phyloP scores from a whole-genome alignment of 2,329 filamentous ascomycete genomes.

The Ilyonectria sp. region DNA sequence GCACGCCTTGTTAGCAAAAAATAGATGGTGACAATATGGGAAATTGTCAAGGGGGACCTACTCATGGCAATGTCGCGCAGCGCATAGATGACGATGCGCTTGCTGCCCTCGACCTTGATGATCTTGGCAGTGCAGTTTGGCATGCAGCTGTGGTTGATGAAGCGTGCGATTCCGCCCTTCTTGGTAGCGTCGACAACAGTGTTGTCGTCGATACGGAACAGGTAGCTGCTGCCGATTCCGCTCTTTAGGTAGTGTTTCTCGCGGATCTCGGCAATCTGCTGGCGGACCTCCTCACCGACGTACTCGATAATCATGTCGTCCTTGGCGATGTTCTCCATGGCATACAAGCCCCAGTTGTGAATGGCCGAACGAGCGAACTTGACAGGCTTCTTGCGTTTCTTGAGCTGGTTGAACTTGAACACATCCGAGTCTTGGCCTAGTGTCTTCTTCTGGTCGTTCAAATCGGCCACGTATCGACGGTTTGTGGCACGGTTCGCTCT shows the following conservation, averaged over 20 bases:
- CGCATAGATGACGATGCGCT: slow-evolving; percentile 99
- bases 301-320: slow-evolving; percentile 99
- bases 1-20: slow-evolving; percentile 44
- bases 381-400: slow-evolving; percentile 99
- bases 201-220: slow-evolving; percentile 98
- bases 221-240: slow-evolving; percentile 95
- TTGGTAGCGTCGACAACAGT: slow-evolving; percentile 99
- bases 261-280: slow-evolving; percentile 96
- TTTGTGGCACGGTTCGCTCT: slow-evolving; percentile 96
- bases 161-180: slow-evolving; percentile 96
- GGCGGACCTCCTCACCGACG: slow-evolving; percentile 95
- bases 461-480: slow-evolving; percentile 91
- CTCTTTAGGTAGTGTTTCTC: slow-evolving; percentile 95
- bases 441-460: slow-evolving; percentile 94
- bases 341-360: slow-evolving; percentile 98
- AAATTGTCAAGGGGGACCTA: slow-evolving; percentile 67
- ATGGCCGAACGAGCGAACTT: slow-evolving; percentile 98
- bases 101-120: slow-evolving; percentile 98
- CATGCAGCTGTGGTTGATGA: slow-evolving; percentile 99
- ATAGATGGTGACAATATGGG: background rate
- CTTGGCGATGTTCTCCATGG: slow-evolving; percentile 95
- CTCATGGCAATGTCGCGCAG: slow-evolving; percentile 94
- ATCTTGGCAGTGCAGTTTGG: slow-evolving; percentile 99
- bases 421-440: slow-evolving; percentile 89
- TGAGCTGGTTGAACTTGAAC: slow-evolving; percentile 97